Evolutionary conservation across 1,284 basidiomycete genomes (phyloP).

Genomic region (Apiotrichum brassicae): DNA sequence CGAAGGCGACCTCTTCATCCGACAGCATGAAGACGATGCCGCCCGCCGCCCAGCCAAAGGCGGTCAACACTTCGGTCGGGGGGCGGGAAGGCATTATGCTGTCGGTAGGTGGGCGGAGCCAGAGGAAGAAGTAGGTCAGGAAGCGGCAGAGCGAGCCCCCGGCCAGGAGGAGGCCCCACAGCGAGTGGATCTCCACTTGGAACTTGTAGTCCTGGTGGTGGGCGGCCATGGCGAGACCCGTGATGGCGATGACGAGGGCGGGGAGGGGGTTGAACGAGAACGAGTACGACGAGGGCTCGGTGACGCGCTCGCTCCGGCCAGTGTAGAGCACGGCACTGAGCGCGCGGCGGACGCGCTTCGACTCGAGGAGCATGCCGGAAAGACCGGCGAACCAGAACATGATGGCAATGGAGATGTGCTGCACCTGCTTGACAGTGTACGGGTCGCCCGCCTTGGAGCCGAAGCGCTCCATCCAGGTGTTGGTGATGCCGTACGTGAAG

Average conservation of each 20-base stretch:
- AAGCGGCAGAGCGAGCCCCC: conserved; percentile 56
- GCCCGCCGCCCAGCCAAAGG: conserved; percentile 77
- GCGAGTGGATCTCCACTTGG: conserved; percentile 74
- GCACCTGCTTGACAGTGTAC: conserved; percentile 85
- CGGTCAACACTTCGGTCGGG: conserved; percentile 82
- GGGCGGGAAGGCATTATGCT: conserved; percentile 83
- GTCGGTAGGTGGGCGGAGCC: conserved; percentile 57
- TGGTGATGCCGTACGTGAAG: conserved; percentile 81
- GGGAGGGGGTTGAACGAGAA: conserved; percentile 92
- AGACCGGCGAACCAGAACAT: conserved; percentile 91
- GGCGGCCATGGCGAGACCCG: conserved; percentile 91
- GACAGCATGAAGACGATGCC: conserved; percentile 88
- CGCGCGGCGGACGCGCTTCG: conserved; percentile 57
- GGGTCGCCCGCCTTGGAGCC: conserved; percentile 74
- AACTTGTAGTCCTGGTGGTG: conserved; percentile 74
- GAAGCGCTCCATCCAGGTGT: conserved; percentile 96
- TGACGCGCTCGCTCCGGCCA: conserved; percentile 32
- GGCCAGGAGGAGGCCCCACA: conserved; percentile 90
- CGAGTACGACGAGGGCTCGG: conserved; percentile 65
- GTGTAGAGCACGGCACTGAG: conserved; percentile 25
- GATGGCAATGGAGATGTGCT: conserved; percentile 86
- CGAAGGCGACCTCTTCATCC: conserved; percentile 81
- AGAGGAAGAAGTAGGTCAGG: conserved; percentile 87
- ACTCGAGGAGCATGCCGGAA: conserved; percentile 84
- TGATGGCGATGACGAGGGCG: conserved; percentile 84